Evolutionary conservation across 1,284 basidiomycete genomes (phyloP), one percentile per base, ranked within the genome.

Genomic region (Tetrapyrgos nigripes): DNA sequence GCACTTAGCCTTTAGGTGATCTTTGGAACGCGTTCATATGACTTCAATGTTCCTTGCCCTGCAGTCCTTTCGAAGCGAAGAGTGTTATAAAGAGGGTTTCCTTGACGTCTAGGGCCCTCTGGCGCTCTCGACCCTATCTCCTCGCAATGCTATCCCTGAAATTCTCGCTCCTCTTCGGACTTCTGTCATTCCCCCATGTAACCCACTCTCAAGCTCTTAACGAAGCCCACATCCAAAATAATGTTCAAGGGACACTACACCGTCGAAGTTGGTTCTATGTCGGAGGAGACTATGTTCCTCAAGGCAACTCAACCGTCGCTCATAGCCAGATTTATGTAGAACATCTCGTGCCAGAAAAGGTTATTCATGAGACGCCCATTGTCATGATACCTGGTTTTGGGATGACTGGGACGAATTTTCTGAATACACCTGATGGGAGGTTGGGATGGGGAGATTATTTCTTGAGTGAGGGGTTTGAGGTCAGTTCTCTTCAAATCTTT

Each of bases 391-490:
- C 57, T 43, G 74, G 76, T 13, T 66, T 66, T 55, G 74, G 74
- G 40, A 76, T 76, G 76, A 76, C 74, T 17, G 74, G 73, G 27
- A 67, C 71, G 29, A 71, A 55, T 45, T 73, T 73, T 61, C 52
- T 76, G 29, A 49, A 76, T 51, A 76, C 76, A 2, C 75, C 76
- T 21, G 74, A 76, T 53, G 75, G 70, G 17, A 68, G 73, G 48
- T 55, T 66, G 4, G 75, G 76, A 33, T 76, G 74, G 76, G 70
- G 75, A 11, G 75, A 76, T 60, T 73, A 71, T 58, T 77, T 76
- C 51, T 56, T 76, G 62, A 63, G 67, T 33, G 28, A 66, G 50
- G 74, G 74, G 29, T 77, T 75, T 47, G 74, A 77, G 66, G 76
- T 77, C 45, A 33, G 54, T 47, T 43, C 23, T 47, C 28, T 19